phyloP scores from a whole-genome alignment of 2,329 filamentous ascomycete species.

The Sporothrix curviconia region DNA sequence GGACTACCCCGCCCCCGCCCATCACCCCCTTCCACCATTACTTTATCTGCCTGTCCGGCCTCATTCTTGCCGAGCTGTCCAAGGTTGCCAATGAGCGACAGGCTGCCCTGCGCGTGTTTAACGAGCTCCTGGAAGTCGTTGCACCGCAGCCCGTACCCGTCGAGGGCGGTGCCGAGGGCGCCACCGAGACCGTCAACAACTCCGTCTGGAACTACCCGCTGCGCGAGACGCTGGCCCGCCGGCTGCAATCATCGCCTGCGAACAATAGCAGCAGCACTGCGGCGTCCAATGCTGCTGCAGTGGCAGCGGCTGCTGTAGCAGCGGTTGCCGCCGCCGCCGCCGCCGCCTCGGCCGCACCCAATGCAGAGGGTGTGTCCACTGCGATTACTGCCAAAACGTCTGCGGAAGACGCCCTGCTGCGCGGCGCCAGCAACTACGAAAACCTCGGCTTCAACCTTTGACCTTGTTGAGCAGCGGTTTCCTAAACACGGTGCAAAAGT shows the following conservation, averaged over 20 bases:
- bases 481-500: conserved; percentile 23
- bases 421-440: conserved; percentile 31
- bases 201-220: conserved; percentile 49
- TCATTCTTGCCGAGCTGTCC: conserved; percentile 52
- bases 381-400: conserved; percentile 15
- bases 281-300: neutral
- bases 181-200: conserved; percentile 19
- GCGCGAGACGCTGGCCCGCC: conserved; percentile 45
- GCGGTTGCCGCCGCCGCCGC: conserved; percentile 22
- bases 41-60: conserved; percentile 41
- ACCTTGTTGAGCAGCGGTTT: conserved; percentile 34
- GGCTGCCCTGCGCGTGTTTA: conserved; percentile 48
- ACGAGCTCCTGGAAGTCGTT: conserved; percentile 49
- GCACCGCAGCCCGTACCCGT: conserved; percentile 29
- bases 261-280: conserved; percentile 14
- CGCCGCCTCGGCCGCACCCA: conserved; percentile 5
- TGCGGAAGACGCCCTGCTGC: conserved; percentile 4
- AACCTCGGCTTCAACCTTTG: conserved; percentile 37
- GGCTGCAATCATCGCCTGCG: conserved; percentile 26
- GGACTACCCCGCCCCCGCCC: conserved; percentile 45
- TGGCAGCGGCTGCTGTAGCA: neutral
- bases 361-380: neutral
- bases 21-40: conserved; percentile 62
- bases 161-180: conserved; percentile 21
- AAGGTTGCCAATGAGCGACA: conserved; percentile 48